Percentiles rank a stretch among this genome's conserved stretches.
These are phyloP conservation scores for Metarhizium rileyi DNA, from an alignment of 2,329 filamentous ascomycete species.

Conservation along the genomic window DNA sequence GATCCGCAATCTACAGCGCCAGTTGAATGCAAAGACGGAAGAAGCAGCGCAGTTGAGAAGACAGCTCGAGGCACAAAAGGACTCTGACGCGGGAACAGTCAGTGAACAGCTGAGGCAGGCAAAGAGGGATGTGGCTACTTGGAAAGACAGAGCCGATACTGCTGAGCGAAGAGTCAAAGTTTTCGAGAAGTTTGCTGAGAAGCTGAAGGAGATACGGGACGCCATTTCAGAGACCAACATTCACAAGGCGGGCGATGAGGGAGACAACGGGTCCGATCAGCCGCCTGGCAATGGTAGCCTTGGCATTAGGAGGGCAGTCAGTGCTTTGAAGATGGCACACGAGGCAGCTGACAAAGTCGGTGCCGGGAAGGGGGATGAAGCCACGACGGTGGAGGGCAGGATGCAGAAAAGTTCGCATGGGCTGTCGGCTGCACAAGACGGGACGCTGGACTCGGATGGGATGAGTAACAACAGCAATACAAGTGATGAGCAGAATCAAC, in stretches of 20 bases:
- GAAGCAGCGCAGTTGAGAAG: conserved; percentile 35
- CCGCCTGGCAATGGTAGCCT: not conserved
- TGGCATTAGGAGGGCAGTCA: not conserved
- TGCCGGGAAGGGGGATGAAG: not conserved
- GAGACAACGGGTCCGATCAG: not conserved
- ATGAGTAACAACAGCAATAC: not conserved
- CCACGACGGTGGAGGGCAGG: not conserved
- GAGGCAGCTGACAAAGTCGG: not conserved
- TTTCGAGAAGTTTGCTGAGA: conserved; percentile 33
- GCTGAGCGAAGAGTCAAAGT: conserved; percentile 43
- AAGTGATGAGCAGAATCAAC: not conserved
- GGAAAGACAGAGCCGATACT: conserved; percentile 45
- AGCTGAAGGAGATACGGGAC: conserved; percentile 22
- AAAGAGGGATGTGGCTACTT: conserved; percentile 27
- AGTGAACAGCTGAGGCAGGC: conserved; percentile 37
- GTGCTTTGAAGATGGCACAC: not conserved
- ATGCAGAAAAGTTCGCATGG: not conserved
- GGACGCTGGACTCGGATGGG: conserved; percentile 1
- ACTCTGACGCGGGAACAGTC: conserved; percentile 34
- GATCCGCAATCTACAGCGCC: conserved; percentile 38
- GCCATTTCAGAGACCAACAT: not conserved
- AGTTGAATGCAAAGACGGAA: conserved; percentile 35
- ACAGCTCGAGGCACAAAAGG: conserved; percentile 34
- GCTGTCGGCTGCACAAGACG: conserved; percentile 2
- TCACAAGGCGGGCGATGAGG: not conserved